These are phyloP conservation scores for Paraconiothyrium sp. DNA, from an alignment of 2,329 filamentous ascomycete genomes.

Conservation along the genomic window DNA sequence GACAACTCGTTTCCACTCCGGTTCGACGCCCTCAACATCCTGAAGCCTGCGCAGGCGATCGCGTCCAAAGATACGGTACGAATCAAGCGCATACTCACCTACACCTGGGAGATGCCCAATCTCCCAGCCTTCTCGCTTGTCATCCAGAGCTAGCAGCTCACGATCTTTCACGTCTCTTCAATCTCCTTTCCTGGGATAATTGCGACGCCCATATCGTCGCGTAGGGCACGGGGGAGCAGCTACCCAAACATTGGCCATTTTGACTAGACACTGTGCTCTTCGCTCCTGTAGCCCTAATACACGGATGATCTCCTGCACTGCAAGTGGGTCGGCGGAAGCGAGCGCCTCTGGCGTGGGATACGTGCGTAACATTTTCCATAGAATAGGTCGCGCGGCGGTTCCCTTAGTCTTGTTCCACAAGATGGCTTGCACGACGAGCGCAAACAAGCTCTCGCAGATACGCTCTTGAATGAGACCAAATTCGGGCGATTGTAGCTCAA, in stretches of 20 bases:
- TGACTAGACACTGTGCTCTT: conserved; percentile 73
- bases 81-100: conserved; percentile 84
- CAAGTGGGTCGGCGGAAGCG: conserved; percentile 47
- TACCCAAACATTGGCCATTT: conserved; percentile 75
- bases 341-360: conserved; percentile 75
- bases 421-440: conserved; percentile 81
- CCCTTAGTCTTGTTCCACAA: conserved; percentile 86
- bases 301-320: conserved; percentile 33
- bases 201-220: conserved; percentile 64
- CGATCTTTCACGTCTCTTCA: conserved; percentile 54
- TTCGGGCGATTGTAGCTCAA: conserved; percentile 29
- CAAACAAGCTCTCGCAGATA: conserved; percentile 78
- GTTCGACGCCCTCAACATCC: conserved; percentile 65
- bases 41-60: conserved; percentile 74
- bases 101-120: conserved; percentile 80
- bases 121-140: conserved; percentile 71
- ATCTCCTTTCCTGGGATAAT: conserved; percentile 47
- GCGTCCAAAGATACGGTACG: conserved; percentile 92
- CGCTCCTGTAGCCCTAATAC: conserved; percentile 41
- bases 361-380: conserved; percentile 71
- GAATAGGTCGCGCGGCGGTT: conserved; percentile 76
- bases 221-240: conserved; percentile 68
- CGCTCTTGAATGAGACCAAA: conserved; percentile 90
- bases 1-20: conserved; percentile 89
- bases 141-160: conserved; percentile 48